Base-by-base conservation (phyloP, 202 grass and related monocot species). In the Saccharum hybrid region DNA sequence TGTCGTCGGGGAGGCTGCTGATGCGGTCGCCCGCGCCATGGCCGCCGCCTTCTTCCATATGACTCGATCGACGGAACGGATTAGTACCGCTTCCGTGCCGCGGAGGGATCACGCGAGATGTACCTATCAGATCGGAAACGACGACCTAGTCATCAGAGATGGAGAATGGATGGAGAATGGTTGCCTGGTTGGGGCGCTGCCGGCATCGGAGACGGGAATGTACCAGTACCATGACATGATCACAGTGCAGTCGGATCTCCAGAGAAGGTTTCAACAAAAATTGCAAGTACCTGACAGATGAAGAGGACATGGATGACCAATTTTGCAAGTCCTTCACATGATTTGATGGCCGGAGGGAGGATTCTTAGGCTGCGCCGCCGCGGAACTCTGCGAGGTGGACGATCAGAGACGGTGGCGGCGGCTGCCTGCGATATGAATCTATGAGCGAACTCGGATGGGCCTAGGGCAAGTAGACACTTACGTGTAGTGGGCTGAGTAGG, bases 1-100 rank as follows among this genome's bases (percentile, higher is more conserved):
- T 39, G 11, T 77, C 75, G 21, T 77, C 75, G 38, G 57, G 75
- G 36, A 77, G 75, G n/a, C 14, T 33, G 75, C 75, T 77, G 75
- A 77, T 77, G 57, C 37, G 75, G 14, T 77, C 59, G 19, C 5
- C 26, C 48, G 0, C 34, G 34, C 14, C 45, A 8, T 49, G 21
- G 18, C 15, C 13, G 26, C 26, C 7, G 31, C 14, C 48, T 18
- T 18, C 60, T 5, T 28, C 60, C 54, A 59, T 59, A 59, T 59
- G 19, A 59, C 54, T 59, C 19, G 54, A 59, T 22, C 19, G 54
- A 59, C 19, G 8, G 7, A 59, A 21, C 19, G 19, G 54, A 22
- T 59, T 21, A 9, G 54, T 6, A 45, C 2, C 10, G 42, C 42
- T 45, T 45, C 42, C 42, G 42, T 45, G 42, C 42, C 42, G 42